These are phyloP conservation scores for Brassica cretica DNA, from an alignment of 345 rosid species.

Conservation along the genomic window DNA sequence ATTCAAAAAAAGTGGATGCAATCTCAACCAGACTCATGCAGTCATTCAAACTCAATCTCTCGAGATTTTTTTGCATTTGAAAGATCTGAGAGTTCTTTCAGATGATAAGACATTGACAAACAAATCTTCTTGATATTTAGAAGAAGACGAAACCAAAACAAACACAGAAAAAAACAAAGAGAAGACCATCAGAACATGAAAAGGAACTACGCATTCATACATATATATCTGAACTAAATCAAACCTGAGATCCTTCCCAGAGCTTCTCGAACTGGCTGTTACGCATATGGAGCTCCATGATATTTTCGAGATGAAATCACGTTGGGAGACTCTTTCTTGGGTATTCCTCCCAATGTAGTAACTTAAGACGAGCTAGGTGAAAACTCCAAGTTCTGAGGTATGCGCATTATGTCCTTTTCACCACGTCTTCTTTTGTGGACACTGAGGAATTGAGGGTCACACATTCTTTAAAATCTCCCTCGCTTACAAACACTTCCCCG, in stretches of 20 bases:
- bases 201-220: background rate
- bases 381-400: background rate
- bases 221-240: background rate
- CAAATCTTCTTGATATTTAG: background rate
- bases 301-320: background rate
- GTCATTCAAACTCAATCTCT: background rate
- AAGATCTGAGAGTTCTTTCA: background rate
- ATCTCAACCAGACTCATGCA: background rate
- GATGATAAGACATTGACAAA: background rate
- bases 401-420: background rate
- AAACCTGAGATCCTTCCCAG: background rate
- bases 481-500: background rate
- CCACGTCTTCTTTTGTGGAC: background rate
- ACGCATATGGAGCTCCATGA: background rate
- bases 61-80: background rate
- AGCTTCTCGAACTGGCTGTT: background rate
- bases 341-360: background rate
- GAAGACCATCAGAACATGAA: background rate
- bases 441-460: background rate
- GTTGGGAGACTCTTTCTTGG: background rate
- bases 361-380: background rate
- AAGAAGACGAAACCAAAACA: background rate
- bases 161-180: background rate
- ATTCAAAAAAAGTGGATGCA: background rate
- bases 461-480: background rate